Base-by-base conservation (phyloP, 139 green algal species). In the Haematococcus lacustris region DNA sequence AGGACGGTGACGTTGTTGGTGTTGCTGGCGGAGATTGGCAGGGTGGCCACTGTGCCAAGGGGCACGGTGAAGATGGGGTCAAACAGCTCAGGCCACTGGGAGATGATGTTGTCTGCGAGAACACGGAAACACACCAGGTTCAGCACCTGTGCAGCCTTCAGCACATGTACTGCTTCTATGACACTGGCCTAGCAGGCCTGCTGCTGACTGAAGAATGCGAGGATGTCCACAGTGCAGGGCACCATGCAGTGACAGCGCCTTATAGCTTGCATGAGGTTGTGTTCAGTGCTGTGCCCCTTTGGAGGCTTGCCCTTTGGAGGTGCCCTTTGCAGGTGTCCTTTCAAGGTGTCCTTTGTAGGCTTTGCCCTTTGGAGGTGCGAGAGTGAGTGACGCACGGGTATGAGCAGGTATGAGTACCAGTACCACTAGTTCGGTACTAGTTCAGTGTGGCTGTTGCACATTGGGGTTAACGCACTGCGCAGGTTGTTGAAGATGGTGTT, bases 21-120 rank as follows among this genome's bases (percentile, higher is more conserved):
- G 25, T 60, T 13, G 41, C 51, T 60, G 38, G 33, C 33, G 34
- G 3, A 2, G 65, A 61, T n/a, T n/a, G n/a, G n/a, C n/a, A n/a
- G n/a, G n/a, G n/a, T n/a, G 23, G 76, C 66, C 21, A 75, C 53
- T 23, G 71, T 73, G 50, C 81, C 81, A 1, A 2, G 50, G 3
- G 81, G 78, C 1, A 43, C 38, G 25, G 23, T 76, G 76, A 77
- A 86, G 7, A 84, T 60, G 26, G 68, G 71, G 5, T 59, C 28
- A 1, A 82, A 59, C 6, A 88, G 79, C 77, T 88, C 83, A 0
- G 71, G 76, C 23, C 57, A 41, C 21, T 73, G 62, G 3, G 43
- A 25, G 3, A 5, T 28, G 17, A 63, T 63, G 4, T 63, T 63
- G 7, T 28, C 53, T 63, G 53, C 53, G 17, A n/a, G 53, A 28